Evolutionary conservation across 2,329 filamentous ascomycete genomes (phyloP).

Genomic region (Blumeriella jaapii): DNA sequence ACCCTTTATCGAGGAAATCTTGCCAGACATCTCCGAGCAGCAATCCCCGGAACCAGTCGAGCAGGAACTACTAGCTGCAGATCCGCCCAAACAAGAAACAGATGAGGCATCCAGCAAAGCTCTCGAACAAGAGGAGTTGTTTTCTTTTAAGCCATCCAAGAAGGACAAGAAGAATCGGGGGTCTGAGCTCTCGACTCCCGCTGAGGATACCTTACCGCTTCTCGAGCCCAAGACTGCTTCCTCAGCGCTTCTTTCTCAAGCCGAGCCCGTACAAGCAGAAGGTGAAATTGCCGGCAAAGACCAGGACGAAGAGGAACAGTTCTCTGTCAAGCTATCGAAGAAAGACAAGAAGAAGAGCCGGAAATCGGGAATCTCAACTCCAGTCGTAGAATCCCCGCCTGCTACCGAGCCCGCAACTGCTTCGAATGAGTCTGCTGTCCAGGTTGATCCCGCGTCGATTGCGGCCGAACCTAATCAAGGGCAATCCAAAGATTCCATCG

Average conservation of each 20-base stretch:
- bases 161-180: constrained; percentile 13
- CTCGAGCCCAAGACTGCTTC: neutral
- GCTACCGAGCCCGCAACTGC: neutral
- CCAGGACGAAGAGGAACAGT: no score
- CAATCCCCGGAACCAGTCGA: neutral
- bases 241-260: neutral
- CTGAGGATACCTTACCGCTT: constrained; percentile 4
- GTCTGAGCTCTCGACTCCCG: constrained; percentile 11
- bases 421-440: neutral
- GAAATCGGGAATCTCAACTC: neutral
- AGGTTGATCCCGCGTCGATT: neutral
- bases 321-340: neutral
- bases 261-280: neutral
- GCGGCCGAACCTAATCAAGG: neutral
- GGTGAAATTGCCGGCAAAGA: neutral
- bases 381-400: neutral
- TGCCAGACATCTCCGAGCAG: no score
- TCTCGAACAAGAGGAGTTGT: constrained; percentile 3
- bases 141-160: constrained; percentile 11
- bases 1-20: neutral
- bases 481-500: neutral
- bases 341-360: constrained; percentile 5
- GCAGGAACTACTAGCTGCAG: neutral
- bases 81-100: neutral
- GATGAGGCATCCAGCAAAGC: neutral